phyloP scores from a whole-genome alignment of 805 yeast genomes.

The Wickerhamomyces rabaulensis region DNA sequence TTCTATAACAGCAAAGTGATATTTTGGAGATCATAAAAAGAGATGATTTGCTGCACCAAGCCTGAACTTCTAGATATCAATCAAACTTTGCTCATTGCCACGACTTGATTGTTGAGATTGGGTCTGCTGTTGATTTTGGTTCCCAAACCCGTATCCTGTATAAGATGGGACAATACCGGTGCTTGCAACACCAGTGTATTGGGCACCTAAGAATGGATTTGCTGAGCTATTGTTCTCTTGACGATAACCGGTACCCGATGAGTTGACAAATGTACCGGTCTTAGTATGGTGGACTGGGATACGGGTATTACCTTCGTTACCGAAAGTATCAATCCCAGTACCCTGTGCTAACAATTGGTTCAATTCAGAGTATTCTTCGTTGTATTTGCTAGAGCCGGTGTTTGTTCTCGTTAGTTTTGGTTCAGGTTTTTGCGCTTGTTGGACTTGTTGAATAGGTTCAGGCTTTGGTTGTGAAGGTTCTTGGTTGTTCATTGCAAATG shows the following conservation, averaged over 20 bases:
- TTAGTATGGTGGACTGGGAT: conserved; percentile 91
- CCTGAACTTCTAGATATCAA: conserved; percentile 18
- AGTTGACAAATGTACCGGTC: conserved; percentile 74
- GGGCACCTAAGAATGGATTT: conserved; percentile 49
- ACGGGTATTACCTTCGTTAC: conserved; percentile 78
- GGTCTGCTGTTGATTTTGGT: conserved; percentile 38
- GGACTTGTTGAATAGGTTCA: conserved; percentile 16
- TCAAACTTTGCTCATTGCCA: conserved; percentile 23
- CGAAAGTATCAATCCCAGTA: conserved; percentile 90
- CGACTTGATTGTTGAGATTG: conserved; percentile 11
- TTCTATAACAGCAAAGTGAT: not conserved
- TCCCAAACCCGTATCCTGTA: conserved; percentile 95
- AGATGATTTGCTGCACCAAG: not conserved
- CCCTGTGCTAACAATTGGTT: conserved; percentile 78
- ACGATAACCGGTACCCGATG: conserved; percentile 74
- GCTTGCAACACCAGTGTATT: conserved; percentile 68
- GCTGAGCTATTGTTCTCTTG: conserved; percentile 26
- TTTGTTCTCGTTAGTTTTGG: conserved; percentile 36
- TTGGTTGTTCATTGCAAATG: conserved; percentile 49
- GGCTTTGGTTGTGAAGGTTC: conserved; percentile 12
- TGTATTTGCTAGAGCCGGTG: conserved; percentile 51
- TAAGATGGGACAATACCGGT: conserved; percentile 70
- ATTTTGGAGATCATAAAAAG: not conserved
- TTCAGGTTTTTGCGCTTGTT: conserved; percentile 24
- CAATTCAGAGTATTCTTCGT: conserved; percentile 62